Evolutionary conservation across 2,329 filamentous ascomycete species (phyloP).

Genomic region (Aspergillus terreus): DNA sequence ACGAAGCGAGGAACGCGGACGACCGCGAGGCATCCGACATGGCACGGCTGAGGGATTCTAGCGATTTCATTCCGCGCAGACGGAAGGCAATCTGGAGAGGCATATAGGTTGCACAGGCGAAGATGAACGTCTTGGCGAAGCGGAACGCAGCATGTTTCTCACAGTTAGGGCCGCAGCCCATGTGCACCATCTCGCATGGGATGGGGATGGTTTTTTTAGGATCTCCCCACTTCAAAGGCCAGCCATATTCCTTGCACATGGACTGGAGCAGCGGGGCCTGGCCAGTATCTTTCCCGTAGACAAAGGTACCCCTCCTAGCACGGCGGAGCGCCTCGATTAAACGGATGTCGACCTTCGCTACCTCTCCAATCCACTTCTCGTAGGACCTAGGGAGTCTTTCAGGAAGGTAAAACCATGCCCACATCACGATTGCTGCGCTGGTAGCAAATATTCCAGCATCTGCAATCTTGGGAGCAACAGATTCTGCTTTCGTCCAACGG

Average conservation of each 20-base stretch:
- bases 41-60: slow-evolving; percentile 47
- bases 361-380: slow-evolving; percentile 75
- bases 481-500: slow-evolving; percentile 37
- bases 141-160: slow-evolving; percentile 69
- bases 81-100: slow-evolving; percentile 68
- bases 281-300: slow-evolving; percentile 71
- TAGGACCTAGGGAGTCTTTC: slow-evolving; percentile 68
- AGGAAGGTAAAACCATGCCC: slow-evolving; percentile 79
- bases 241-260: slow-evolving; percentile 69
- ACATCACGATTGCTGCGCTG: slow-evolving; percentile 77
- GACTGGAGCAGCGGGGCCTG: slow-evolving; percentile 63
- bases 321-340: slow-evolving; percentile 71
- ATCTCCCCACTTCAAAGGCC: slow-evolving; percentile 70
- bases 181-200: slow-evolving; percentile 80
- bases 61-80: slow-evolving; percentile 48
- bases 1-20: slow-evolving; percentile 72
- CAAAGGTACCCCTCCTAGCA: slow-evolving; percentile 59
- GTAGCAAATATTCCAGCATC: slow-evolving; percentile 69
- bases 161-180: slow-evolving; percentile 67
- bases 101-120: slow-evolving; percentile 72
- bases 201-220: slow-evolving; percentile 66
- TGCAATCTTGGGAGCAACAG: slow-evolving; percentile 42
- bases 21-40: slow-evolving; percentile 63
- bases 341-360: slow-evolving; percentile 69
- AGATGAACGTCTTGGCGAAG: slow-evolving; percentile 66